Conservation (phyloP, 768 basidiomycete genomes). For the Boletus pseudo-olivaceus region DNA sequence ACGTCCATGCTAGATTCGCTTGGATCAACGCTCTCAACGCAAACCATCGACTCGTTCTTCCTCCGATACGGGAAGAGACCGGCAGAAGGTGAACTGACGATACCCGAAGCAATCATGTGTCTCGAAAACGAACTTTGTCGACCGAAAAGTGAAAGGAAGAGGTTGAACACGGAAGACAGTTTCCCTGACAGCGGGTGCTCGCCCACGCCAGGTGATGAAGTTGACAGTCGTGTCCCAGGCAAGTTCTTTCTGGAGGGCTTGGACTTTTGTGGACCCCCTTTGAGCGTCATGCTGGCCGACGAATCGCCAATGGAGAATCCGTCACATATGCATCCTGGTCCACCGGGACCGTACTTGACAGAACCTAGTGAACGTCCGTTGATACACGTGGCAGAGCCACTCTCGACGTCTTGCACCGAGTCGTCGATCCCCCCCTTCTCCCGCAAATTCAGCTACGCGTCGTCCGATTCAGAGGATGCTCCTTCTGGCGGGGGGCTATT, state of each 20-base stretch:
- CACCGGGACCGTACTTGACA: constrained; percentile 33
- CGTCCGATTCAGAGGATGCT: constrained; percentile 45
- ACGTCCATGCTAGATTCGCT: constrained; percentile 96
- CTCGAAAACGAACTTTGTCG: constrained; percentile 82
- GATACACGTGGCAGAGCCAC: constrained; percentile 29
- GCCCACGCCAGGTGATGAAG: constrained; percentile 49
- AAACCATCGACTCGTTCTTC: constrained; percentile 84
- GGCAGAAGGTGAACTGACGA: constrained; percentile 64
- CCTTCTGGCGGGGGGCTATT: constrained; percentile 14
- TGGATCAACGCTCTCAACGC: constrained; percentile 80
- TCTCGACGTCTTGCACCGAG: constrained; percentile 12
- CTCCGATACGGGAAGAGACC: constrained; percentile 61
- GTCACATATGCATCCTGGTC: background rate
- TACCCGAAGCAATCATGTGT: constrained; percentile 78
- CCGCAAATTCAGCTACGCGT: constrained; percentile 38
- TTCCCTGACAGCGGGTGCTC: constrained; percentile 46
- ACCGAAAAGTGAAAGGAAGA: constrained; percentile 67
- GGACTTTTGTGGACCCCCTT: constrained; percentile 58
- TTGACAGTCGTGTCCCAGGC: constrained; percentile 25
- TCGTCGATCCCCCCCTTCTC: constrained; percentile 9
- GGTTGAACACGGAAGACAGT: constrained; percentile 48
- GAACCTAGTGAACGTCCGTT: constrained; percentile 49
- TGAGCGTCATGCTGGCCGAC: constrained; percentile 28
- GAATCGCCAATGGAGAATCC: constrained; percentile 28
- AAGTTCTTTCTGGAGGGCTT: constrained; percentile 49